phyloP scores from a whole-genome alignment of 2,329 filamentous ascomycete genomes.

The Alternaria ventricosa region DNA sequence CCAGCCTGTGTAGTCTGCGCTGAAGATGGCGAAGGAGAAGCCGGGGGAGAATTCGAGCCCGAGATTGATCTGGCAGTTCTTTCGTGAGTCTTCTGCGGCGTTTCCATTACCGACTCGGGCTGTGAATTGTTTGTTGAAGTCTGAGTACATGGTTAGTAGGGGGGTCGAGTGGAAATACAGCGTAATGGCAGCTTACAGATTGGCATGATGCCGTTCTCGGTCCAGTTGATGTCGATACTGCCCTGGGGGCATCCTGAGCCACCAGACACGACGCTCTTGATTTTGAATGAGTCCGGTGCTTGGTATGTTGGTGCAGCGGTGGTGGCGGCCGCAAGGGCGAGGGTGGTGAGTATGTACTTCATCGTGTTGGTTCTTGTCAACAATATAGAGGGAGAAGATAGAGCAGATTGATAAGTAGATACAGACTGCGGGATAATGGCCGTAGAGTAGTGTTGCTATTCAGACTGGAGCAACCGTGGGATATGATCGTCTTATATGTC shows the following conservation, averaged over 20 bases:
- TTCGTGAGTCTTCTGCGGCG: constrained; percentile 37
- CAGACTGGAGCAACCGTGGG: constrained; percentile 23
- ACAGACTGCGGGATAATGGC: background rate
- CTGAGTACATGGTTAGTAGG: constrained; percentile 15
- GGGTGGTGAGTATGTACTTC: constrained; percentile 32
- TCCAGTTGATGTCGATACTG: constrained; percentile 44
- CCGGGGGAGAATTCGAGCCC: constrained; percentile 43
- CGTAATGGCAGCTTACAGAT: constrained; percentile 31
- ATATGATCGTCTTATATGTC: constrained; percentile 33
- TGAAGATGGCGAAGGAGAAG: constrained; percentile 46
- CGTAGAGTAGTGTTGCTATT: constrained; percentile 3
- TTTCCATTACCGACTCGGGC: constrained; percentile 36
- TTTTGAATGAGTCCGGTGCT: constrained; percentile 39
- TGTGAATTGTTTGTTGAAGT: constrained; percentile 42
- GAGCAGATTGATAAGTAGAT: background rate
- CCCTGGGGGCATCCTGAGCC: constrained; percentile 47
- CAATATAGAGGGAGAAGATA: background rate
- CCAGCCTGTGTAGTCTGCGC: constrained; percentile 46
- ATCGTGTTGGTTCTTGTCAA: constrained; percentile 17
- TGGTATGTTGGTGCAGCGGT: constrained; percentile 25
- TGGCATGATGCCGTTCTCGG: constrained; percentile 37
- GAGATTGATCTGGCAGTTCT: constrained; percentile 50
- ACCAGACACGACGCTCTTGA: constrained; percentile 38
- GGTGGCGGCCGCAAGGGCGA: constrained; percentile 33
- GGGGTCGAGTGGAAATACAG: background rate